Percentiles rank a stretch among this genome's conserved stretches.
Evolutionary conservation across 257 asterid genomes (phyloP).

Genomic region (Cordia subcordata): DNA sequence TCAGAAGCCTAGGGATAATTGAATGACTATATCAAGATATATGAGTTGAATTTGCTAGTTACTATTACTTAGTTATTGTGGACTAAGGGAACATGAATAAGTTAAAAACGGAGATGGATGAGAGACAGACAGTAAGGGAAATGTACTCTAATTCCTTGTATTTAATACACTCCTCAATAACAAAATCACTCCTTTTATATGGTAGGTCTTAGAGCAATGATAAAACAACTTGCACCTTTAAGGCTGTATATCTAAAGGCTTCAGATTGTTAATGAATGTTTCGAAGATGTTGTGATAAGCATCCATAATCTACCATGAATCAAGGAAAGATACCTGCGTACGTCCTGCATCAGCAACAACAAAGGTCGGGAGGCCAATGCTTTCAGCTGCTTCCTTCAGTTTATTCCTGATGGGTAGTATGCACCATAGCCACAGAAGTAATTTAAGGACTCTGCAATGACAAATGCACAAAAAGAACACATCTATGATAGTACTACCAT

Average conservation of each 20-base stretch:
- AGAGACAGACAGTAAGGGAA: neutral
- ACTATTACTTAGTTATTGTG: neutral
- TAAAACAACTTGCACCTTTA: neutral
- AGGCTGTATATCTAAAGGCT: conserved; percentile 1
- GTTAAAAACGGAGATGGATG: neutral
- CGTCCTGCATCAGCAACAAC: conserved; percentile 98
- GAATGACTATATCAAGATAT: neutral
- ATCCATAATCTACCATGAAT: neutral
- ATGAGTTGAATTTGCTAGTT: neutral
- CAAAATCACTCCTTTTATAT: too few species aligned
- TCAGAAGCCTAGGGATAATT: neutral
- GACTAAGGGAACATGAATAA: neutral
- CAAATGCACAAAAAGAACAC: neutral
- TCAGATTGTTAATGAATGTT: neutral
- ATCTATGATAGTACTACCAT: conserved; percentile 2
- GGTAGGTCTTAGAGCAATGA: too few species aligned
- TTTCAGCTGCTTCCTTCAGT: conserved; percentile 83
- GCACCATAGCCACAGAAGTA: conserved; percentile 1
- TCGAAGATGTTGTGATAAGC: conserved; percentile 1
- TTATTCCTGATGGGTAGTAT: conserved; percentile 54
- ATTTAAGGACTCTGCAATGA: neutral
- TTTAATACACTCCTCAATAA: too few species aligned
- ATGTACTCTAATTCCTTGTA: neutral
- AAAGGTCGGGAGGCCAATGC: conserved; percentile 84
- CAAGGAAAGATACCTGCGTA: conserved; percentile 60